Base-by-base conservation (phyloP, 2,329 filamentous ascomycete species). In the Colletotrichum gloeosporioides region DNA sequence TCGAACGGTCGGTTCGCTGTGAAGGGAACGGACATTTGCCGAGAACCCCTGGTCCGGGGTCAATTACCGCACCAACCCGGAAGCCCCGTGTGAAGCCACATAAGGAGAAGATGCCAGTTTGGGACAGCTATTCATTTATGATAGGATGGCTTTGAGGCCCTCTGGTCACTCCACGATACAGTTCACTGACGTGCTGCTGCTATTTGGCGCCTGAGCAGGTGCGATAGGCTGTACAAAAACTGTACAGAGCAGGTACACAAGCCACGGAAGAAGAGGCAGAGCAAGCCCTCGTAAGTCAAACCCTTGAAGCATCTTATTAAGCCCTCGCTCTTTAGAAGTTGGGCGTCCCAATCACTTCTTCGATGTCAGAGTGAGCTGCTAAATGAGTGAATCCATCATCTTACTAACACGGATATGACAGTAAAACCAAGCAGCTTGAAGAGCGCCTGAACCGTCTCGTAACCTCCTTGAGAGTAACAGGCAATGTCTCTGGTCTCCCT, bases 251-350 rank as follows among this genome's bases (percentile, higher is more conserved):
- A 90, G 78, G 80, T 89, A 31, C 88, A 89, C 78, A 86, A 85
- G 29, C 87, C 87, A 5, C 84, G 89, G 34, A 90, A 90, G 81
- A 90, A 90, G 83, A 84, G 89, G 78, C 86, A 88, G 36, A 83
- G 82, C 39, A 89, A 87, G 75, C 87, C 88, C 36, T 90, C 88
- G 89, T 90, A 82, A 84, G 88, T 86, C 55, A 4, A 44, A 18
- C 16, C 16, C 36, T 39, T 39, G 36, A 18, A 3, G 36, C 16
- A 39, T 9, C 36, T 18, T 1, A 18, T 39, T 18, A 18, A 39
- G 8, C 36, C 36, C 1, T 39, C 16, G 8, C 16, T 39, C 36
- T 18, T 39, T 0, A 39, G 7, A 16, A 8, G 4, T 36, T 3
- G 3, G 34, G 13, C 15, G 7, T 16, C 1, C 4, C 34, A 39